Evolutionary conservation across 2,329 filamentous ascomycete species (phyloP).

Genomic region (Xylaria sp.): DNA sequence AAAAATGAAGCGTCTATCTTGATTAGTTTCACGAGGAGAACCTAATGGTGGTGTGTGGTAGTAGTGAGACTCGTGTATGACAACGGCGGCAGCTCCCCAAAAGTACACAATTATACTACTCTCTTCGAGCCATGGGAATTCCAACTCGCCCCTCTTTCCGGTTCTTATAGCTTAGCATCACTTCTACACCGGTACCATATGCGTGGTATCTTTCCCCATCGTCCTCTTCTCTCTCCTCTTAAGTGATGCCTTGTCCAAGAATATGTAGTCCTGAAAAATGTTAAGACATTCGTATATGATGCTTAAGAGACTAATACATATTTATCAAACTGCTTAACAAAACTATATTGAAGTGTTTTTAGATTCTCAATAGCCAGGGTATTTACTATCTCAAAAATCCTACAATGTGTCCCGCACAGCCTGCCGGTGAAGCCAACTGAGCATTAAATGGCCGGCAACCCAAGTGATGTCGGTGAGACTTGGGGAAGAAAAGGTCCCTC

Average conservation of each 20-base stretch:
- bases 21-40: too few species aligned
- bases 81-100: neutral
- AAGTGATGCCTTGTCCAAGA: neutral
- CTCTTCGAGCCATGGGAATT: neutral
- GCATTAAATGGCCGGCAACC: neutral
- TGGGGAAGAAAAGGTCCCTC: slow-evolving; percentile 8
- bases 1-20: too few species aligned
- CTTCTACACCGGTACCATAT: neutral
- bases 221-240: neutral
- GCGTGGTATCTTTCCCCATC: neutral
- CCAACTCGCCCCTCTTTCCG: neutral
- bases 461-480: neutral
- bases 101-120: neutral
- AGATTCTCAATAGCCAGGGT: neutral
- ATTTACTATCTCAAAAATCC: neutral
- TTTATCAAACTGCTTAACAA: neutral
- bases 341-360: neutral
- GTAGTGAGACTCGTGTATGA: neutral
- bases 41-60: too few species aligned
- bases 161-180: neutral
- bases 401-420: too few species aligned
- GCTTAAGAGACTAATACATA: neutral
- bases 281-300: neutral
- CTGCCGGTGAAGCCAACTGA: neutral
- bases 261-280: neutral